Conservation (phyloP, 345 rosid species). For the Raphanus raphanistrum region DNA sequence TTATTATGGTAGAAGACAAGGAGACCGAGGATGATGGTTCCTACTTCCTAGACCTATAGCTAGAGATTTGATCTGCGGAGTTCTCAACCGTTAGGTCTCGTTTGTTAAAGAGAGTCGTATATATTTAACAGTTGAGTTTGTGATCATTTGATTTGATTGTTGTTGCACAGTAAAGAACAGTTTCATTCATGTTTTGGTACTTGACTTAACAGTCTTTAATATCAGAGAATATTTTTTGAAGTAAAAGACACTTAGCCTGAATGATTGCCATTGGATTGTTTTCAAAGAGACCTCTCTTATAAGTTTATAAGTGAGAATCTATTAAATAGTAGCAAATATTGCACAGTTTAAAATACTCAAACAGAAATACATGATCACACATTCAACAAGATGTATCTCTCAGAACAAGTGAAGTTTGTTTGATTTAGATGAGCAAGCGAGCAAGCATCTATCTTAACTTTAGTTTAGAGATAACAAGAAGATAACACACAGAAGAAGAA, state of each 20-base stretch:
- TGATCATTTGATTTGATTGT: not conserved
- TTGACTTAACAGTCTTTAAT: not conserved
- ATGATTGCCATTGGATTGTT: not conserved
- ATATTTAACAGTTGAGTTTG: not conserved
- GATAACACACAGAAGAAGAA: slow-evolving; percentile 9
- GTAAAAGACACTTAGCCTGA: not conserved
- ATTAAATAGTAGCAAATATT: too few species aligned
- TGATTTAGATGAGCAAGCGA: slow-evolving; percentile 10
- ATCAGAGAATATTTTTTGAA: not conserved
- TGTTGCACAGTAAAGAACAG: not conserved
- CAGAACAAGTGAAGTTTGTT: slow-evolving; percentile 8
- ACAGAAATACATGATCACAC: not conserved
- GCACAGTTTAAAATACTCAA: not conserved
- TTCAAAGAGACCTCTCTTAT: not conserved
- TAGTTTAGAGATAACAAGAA: not conserved
- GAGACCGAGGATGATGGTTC: not conserved
- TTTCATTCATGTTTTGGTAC: not conserved
- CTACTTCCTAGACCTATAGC: too few species aligned
- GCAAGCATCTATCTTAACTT: not conserved
- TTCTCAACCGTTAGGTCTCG: not conserved
- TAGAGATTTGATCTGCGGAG: too few species aligned
- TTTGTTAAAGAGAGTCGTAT: not conserved
- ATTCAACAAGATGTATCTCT: slow-evolving; percentile 1
- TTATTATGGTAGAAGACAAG: not conserved
- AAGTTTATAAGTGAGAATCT: not conserved